Conservation (phyloP, 371 early-diverging fungal genomes). For the Actinomucor elegans region DNA sequence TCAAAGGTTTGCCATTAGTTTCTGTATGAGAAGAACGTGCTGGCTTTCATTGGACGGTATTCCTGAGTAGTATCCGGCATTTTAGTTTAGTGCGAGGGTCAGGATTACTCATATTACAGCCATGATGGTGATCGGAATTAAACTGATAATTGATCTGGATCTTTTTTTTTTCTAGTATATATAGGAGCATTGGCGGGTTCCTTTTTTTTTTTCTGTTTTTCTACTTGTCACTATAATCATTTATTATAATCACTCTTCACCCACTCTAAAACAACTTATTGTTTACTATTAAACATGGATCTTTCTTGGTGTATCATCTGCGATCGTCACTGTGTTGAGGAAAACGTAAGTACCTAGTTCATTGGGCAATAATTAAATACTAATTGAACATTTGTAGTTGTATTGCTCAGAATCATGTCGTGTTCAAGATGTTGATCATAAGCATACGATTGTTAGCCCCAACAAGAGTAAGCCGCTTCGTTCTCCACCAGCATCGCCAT, state of each 20-base stretch:
- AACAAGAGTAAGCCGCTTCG: not conserved
- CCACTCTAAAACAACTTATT: not conserved
- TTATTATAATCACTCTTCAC: not conserved
- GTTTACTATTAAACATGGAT: slow-evolving; percentile 20
- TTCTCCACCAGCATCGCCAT: slow-evolving; percentile 25
- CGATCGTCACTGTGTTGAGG: slow-evolving; percentile 33
- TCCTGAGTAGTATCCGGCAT: too few relatives aligned
- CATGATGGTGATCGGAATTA: not conserved
- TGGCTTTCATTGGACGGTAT: not conserved
- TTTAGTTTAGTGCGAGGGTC: not conserved
- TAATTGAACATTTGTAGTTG: slow-evolving; percentile 3
- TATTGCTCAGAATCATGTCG: slow-evolving; percentile 34
- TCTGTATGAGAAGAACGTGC: slow-evolving; percentile 8
- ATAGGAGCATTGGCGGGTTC: not conserved
- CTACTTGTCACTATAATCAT: not conserved
- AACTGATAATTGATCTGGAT: too few relatives aligned
- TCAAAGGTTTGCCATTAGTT: too few relatives aligned
- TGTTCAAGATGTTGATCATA: slow-evolving; percentile 15
- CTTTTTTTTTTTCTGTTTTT: not conserved
- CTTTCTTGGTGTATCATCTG: slow-evolving; percentile 44
- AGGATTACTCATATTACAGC: slow-evolving; percentile 3
- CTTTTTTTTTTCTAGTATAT: not conserved
- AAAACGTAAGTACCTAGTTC: slow-evolving; percentile 15
- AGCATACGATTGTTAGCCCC: slow-evolving; percentile 1
- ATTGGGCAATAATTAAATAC: not conserved